phyloP scores from a whole-genome alignment of 306 rosid genomes.

The Fragaria nilgerrensis region DNA sequence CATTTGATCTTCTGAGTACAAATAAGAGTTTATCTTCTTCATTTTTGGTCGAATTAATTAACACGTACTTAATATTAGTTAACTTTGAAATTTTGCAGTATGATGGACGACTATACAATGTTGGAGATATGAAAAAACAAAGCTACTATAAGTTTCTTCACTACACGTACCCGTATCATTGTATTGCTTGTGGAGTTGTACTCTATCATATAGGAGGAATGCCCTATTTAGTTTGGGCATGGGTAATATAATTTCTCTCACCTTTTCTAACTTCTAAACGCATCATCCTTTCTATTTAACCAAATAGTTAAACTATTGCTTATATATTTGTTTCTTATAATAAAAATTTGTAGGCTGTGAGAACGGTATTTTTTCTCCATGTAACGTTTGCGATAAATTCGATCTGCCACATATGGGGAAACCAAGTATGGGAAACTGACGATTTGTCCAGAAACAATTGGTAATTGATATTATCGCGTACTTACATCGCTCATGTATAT shows the following conservation, averaged over 20 bases:
- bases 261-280: background rate
- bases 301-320: too few relatives aligned
- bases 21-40: too few relatives aligned
- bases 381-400: slow-evolving; percentile 82
- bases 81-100: slow-evolving; percentile 42
- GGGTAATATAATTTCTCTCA: slow-evolving; percentile 43
- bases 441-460: slow-evolving; percentile 81
- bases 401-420: slow-evolving; percentile 87
- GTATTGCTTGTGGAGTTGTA: slow-evolving; percentile 64
- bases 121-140: too few relatives aligned
- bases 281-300: background rate
- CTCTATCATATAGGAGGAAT: slow-evolving; percentile 67
- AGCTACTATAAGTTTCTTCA: slow-evolving; percentile 31
- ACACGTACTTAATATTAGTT: background rate
- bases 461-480: slow-evolving; percentile 25
- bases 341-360: slow-evolving; percentile 62
- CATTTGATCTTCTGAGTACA: too few relatives aligned
- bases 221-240: slow-evolving; percentile 83
- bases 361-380: slow-evolving; percentile 67
- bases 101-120: slow-evolving; percentile 51
- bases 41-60: too few relatives aligned
- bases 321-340: too few relatives aligned
- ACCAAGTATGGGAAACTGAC: slow-evolving; percentile 64
- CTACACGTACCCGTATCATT: slow-evolving; percentile 60
- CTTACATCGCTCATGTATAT: too few relatives aligned